Evolutionary conservation across 257 asterid species (phyloP).

Genomic region (Penstemon eatonii): DNA sequence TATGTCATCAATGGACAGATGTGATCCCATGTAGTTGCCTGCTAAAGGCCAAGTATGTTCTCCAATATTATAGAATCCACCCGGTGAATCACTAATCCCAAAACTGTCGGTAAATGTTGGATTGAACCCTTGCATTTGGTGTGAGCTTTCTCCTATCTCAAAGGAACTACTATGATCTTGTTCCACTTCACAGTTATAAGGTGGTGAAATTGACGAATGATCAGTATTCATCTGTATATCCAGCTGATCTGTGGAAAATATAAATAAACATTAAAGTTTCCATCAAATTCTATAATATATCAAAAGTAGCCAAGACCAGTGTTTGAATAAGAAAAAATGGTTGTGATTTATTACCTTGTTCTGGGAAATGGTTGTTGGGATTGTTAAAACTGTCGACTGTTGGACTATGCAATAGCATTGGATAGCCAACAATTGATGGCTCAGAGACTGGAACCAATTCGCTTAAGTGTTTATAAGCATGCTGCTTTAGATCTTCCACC

Average conservation of each 20-base stretch:
- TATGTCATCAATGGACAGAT: constrained; percentile 37
- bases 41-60: constrained; percentile 33
- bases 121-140: constrained; percentile 38
- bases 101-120: constrained; percentile 42
- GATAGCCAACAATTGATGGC: constrained; percentile 34
- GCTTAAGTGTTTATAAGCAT: constrained; percentile 45
- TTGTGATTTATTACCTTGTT: constrained; percentile 47
- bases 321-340: neutral
- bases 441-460: constrained; percentile 48
- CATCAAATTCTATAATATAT: neutral
- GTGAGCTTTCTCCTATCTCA: constrained; percentile 46
- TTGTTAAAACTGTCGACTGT: constrained; percentile 33
- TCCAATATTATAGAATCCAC: constrained; percentile 37
- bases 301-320: neutral
- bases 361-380: constrained; percentile 39
- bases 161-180: constrained; percentile 34
- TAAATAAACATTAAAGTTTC: neutral
- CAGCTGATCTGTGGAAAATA: constrained; percentile 36
- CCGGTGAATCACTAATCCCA: constrained; percentile 35
- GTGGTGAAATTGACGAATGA: constrained; percentile 35
- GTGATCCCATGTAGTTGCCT: constrained; percentile 34
- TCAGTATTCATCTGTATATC: constrained; percentile 39
- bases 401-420: constrained; percentile 40
- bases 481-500: constrained; percentile 55
- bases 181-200: constrained; percentile 31